Evolutionary conservation across 768 basidiomycete genomes (phyloP).

Genomic region (Trametes gibbosa): DNA sequence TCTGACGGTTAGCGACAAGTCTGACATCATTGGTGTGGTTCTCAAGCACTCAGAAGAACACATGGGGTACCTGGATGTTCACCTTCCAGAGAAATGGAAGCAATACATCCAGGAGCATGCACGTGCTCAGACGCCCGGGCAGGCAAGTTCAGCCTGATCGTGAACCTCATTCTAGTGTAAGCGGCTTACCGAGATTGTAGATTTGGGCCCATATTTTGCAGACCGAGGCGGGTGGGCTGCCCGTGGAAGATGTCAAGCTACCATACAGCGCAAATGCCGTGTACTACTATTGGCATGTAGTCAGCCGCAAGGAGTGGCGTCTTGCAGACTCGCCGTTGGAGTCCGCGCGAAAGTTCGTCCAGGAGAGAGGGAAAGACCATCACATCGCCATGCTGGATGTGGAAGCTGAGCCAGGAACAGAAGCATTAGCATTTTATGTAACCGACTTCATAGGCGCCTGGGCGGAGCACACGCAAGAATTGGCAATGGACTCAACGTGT

Average conservation of each 20-base stretch:
- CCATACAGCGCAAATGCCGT: background rate
- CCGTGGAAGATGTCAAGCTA: background rate
- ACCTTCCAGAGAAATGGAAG: slow-evolving; percentile 13
- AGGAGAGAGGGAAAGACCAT: background rate
- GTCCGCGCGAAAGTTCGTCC: background rate
- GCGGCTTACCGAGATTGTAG: background rate
- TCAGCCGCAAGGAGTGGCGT: background rate
- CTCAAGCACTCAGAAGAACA: slow-evolving; percentile 5
- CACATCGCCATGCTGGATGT: slow-evolving; percentile 1
- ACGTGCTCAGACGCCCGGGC: background rate
- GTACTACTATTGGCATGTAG: background rate
- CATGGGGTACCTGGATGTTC: slow-evolving; percentile 1
- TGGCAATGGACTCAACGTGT: slow-evolving; percentile 20
- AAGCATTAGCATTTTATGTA: slow-evolving; percentile 8
- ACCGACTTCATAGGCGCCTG: slow-evolving; percentile 10
- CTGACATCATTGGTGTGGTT: background rate
- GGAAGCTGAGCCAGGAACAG: slow-evolving; percentile 3
- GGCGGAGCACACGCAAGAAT: slow-evolving; percentile 9
- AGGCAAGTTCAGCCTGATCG: background rate
- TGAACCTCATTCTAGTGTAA: background rate
- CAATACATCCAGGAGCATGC: slow-evolving; percentile 4
- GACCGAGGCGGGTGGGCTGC: background rate
- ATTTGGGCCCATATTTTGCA: background rate
- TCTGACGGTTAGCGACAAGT: background rate
- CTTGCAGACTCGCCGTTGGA: background rate